A percentile compares a stretch with the other conserved stretches of the same genome.
phyloP scores from a whole-genome alignment of 2,329 filamentous ascomycete genomes.

The Trichophyton verrucosum region DNA sequence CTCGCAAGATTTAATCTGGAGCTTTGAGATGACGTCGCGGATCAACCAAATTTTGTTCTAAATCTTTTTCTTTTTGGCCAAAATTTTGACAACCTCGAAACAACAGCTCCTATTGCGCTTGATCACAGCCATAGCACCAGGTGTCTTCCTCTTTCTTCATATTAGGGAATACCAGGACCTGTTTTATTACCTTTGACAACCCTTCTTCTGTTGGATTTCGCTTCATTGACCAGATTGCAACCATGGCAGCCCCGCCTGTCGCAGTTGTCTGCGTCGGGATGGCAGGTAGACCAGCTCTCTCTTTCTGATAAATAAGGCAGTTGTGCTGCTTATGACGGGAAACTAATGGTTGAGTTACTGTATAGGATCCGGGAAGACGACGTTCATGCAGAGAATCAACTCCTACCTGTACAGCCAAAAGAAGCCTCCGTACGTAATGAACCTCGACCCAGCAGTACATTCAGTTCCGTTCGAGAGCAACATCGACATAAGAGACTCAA shows the following conservation, averaged over 20 bases:
- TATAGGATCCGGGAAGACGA: constrained; percentile 89
- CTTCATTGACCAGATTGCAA: not conserved
- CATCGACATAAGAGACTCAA: constrained; percentile 96
- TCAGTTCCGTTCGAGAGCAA: constrained; percentile 92
- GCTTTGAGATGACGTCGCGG: constrained; percentile 1
- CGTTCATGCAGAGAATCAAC: constrained; percentile 98
- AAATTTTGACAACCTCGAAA: not conserved
- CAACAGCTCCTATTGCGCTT: not conserved
- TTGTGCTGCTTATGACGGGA: not conserved
- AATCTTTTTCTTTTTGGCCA: not conserved
- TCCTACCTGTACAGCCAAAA: constrained; percentile 73
- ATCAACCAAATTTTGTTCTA: not conserved
- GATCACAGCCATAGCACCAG: not conserved
- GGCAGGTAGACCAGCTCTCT: constrained; percentile 51
- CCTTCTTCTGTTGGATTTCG: not conserved
- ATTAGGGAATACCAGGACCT: not conserved
- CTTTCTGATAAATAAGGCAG: not conserved
- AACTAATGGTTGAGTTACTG: not conserved
- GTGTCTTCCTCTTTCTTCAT: not conserved
- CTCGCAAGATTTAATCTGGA: not conserved
- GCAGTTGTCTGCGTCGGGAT: constrained; percentile 92
- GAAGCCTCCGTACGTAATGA: constrained; percentile 83
- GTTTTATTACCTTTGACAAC: not conserved
- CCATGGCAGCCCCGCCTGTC: constrained; percentile 48
- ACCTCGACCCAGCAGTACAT: constrained; percentile 89